A percentile compares a stretch with the other conserved stretches of the same genome.
Evolutionary conservation across 1,284 basidiomycete species (phyloP).

Genomic region (Albatrellus sp.): DNA sequence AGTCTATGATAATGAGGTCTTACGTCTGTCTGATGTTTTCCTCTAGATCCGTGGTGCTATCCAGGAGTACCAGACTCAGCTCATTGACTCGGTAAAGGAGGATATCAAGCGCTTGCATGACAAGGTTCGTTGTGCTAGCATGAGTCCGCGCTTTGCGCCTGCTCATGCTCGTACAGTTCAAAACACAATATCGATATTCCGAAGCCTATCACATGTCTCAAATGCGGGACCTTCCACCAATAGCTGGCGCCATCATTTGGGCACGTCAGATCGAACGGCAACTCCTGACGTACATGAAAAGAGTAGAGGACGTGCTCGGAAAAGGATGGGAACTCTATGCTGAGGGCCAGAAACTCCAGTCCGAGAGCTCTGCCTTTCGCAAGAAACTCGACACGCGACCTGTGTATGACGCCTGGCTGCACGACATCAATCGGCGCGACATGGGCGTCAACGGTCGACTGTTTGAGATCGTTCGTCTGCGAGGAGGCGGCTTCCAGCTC

Average conservation of each 20-base stretch:
- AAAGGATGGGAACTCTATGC: constrained; percentile 98
- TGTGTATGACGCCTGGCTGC: constrained; percentile 93
- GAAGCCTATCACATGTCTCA: constrained; percentile 98
- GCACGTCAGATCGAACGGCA: constrained; percentile 97
- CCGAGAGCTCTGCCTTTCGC: constrained; percentile 84
- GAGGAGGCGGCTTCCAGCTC: constrained; percentile 77
- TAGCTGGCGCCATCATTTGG: constrained; percentile 97
- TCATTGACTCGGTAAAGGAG: constrained; percentile 96
- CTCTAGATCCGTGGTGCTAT: constrained; percentile 86
- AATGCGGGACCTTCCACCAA: constrained; percentile 93
- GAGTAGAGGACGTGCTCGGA: constrained; percentile 97
- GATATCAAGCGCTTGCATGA: constrained; percentile 94
- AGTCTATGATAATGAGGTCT: not conserved
- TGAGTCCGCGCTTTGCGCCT: constrained; percentile 7
- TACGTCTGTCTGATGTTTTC: not conserved
- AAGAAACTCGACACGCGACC: constrained; percentile 92
- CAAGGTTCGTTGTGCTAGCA: constrained; percentile 40
- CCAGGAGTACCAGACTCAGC: constrained; percentile 96
- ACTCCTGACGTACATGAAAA: constrained; percentile 94
- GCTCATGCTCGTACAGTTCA: constrained; percentile 42
- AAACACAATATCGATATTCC: constrained; percentile 88
- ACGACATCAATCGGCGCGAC: constrained; percentile 87
- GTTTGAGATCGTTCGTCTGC: constrained; percentile 85
- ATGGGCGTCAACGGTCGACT: constrained; percentile 90
- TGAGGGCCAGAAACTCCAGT: constrained; percentile 95